Evolutionary conservation across 1,284 basidiomycete species (phyloP).

Genomic region (Quambalaria eucalypti): DNA sequence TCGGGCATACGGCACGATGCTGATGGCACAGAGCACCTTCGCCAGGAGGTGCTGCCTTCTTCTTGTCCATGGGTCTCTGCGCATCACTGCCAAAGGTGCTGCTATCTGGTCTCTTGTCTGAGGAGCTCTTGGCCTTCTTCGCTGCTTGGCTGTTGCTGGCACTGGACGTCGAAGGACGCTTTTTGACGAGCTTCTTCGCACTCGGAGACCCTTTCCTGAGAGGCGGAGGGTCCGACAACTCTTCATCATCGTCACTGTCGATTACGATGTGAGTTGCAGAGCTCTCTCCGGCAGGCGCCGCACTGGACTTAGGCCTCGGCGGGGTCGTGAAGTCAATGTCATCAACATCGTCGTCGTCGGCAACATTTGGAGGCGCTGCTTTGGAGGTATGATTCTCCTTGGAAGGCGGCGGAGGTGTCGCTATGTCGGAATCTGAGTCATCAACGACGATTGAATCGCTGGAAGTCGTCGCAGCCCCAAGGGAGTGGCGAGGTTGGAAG

Average conservation of each 20-base stretch:
- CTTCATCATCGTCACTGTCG: neutral
- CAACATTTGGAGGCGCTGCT: too few relatives aligned
- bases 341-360: neutral
- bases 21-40: conserved; percentile 6
- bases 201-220: neutral
- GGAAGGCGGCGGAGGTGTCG: too few relatives aligned
- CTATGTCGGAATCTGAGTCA: too few relatives aligned
- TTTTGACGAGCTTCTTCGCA: neutral
- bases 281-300: neutral
- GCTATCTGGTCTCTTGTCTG: neutral
- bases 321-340: neutral
- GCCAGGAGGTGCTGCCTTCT: neutral
- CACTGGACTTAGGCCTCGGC: neutral
- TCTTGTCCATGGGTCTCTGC: neutral
- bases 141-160: neutral
- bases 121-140: neutral
- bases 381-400: too few relatives aligned
- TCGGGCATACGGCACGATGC: conserved; percentile 1
- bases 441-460: too few relatives aligned
- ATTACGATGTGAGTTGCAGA: neutral
- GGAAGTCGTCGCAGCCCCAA: too few relatives aligned
- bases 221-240: neutral
- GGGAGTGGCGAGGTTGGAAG: too few relatives aligned
- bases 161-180: neutral
- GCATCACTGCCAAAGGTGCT: neutral